Conservation (phyloP, 2,329 filamentous ascomycete species). For the Penicillium sp. region DNA sequence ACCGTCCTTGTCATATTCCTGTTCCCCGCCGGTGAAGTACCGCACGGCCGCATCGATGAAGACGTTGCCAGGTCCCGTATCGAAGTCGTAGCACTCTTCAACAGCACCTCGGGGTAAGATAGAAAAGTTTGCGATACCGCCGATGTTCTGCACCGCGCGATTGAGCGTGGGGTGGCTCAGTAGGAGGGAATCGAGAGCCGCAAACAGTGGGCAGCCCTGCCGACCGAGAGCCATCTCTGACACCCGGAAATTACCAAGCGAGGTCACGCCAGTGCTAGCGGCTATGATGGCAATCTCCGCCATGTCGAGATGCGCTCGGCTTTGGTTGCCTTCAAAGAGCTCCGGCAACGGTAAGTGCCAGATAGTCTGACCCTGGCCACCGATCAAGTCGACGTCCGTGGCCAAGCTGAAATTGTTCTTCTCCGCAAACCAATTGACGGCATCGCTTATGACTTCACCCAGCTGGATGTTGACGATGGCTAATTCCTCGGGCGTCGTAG, state of each 20-base stretch:
- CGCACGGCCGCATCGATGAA: constrained; percentile 55
- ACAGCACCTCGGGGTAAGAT: constrained; percentile 49
- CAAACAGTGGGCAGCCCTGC: constrained; percentile 53
- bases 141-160: constrained; percentile 58
- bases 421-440: constrained; percentile 48
- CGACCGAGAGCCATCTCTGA: constrained; percentile 50
- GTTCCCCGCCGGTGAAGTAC: constrained; percentile 48
- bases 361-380: constrained; percentile 56
- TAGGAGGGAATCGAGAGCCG: constrained; percentile 55
- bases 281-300: constrained; percentile 56
- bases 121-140: constrained; percentile 57
- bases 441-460: constrained; percentile 14
- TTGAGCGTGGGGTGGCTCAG: constrained; percentile 54
- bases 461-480: constrained; percentile 24
- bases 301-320: constrained; percentile 38
- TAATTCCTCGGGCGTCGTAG: constrained; percentile 25
- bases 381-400: constrained; percentile 50
- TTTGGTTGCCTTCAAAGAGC: constrained; percentile 44
- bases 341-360: constrained; percentile 53
- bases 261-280: constrained; percentile 53
- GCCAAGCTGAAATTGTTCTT: constrained; percentile 40
- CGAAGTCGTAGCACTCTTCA: constrained; percentile 32
- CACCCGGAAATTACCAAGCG: constrained; percentile 53
- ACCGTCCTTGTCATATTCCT: constrained; percentile 51
- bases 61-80: constrained; percentile 53